phyloP scores from a whole-genome alignment of 179 eudicot species.

The Patellifolia procumbens region DNA sequence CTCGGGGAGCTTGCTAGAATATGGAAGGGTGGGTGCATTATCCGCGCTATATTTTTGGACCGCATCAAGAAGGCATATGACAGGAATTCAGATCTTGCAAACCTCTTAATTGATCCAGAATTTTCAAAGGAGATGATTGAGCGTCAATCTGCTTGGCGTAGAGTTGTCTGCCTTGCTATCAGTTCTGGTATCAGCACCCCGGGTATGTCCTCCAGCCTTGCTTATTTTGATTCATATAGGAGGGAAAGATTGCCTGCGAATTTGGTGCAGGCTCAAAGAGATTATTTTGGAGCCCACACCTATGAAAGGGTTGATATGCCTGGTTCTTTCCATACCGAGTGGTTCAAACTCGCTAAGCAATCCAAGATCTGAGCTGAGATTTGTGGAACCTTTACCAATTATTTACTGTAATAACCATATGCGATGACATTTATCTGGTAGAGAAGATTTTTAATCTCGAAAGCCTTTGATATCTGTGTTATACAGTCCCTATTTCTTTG shows the following conservation, averaged over 20 bases:
- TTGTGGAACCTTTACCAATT: constrained; percentile 9
- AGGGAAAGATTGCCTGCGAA: constrained; percentile 81
- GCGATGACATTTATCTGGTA: constrained; percentile 8
- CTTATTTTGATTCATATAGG: constrained; percentile 89
- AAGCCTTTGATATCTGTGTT: constrained; percentile 17
- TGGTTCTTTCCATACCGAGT: constrained; percentile 91
- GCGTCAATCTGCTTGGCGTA: constrained; percentile 82
- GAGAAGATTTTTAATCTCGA: constrained; percentile 13
- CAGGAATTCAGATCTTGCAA: constrained; percentile 71
- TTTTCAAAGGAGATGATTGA: constrained; percentile 81
- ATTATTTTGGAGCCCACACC: constrained; percentile 94
- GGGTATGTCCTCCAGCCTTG: constrained; percentile 92
- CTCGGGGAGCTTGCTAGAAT: constrained; percentile 90
- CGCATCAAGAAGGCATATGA: constrained; percentile 90
- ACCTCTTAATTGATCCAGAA: constrained; percentile 80
- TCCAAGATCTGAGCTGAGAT: constrained; percentile 51
- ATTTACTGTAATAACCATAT: background rate
- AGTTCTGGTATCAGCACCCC: constrained; percentile 86
- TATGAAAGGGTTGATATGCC: constrained; percentile 82
- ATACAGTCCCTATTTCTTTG: constrained; percentile 5
- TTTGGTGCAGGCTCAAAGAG: constrained; percentile 92
- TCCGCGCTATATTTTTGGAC: constrained; percentile 86
- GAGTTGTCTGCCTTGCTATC: constrained; percentile 79
- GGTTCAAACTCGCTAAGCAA: constrained; percentile 84
- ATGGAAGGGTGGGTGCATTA: constrained; percentile 96